Base-by-base conservation (phyloP, 129 eudicot species). In the Sambucus nigra region DNA sequence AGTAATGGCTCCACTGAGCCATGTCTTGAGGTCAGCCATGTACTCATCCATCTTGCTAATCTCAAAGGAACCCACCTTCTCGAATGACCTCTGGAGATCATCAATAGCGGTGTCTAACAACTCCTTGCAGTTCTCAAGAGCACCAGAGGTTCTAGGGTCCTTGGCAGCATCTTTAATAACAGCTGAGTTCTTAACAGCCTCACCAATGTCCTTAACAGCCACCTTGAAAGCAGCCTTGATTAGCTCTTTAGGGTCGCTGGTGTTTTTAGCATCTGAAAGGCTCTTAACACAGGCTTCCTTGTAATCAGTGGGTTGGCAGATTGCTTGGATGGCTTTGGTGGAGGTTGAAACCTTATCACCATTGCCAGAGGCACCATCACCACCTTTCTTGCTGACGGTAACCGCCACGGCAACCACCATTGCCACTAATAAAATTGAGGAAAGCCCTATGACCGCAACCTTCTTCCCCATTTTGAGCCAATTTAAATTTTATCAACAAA, bases 1-100 rank as follows among this genome's bases (percentile, higher is more conserved):
- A 2, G 87, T 73, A 9, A 82, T 44, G 5, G 85, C 53, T 11
- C 74, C 95, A n/a, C 93, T 82, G 20, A 87, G 73, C 96, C 96
- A 86, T 18, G 75, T 67, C 59, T 76, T 66, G 16, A 82, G 57
- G 53, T 82, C 81, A 1, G 41, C 69, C 2, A 66, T 47, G 10
- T 58, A 56, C 8, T 71, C 71, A 23, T 66, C 69, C n/a, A 64
- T 7, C 47, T 60, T 61, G 19, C 25, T 20, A 19, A 19, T 4
- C 17, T 79, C 79, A 10, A 71, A 72, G 3, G 14, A 10, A 1
- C 57, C 72, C 0, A 82, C 54, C 51, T 68, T 74, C n/a, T 59
- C 47, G 11, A 76, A 50, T 0, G 96, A 82, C 28, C 92, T 60
- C 10, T 68, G 45, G 29, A 86, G 68, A 57, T 86, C 93, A 20